Evolutionary conservation across 345 rosid species (phyloP), one percentile per base, ranked within the genome.

Genomic region (Pistacia integerrima): DNA sequence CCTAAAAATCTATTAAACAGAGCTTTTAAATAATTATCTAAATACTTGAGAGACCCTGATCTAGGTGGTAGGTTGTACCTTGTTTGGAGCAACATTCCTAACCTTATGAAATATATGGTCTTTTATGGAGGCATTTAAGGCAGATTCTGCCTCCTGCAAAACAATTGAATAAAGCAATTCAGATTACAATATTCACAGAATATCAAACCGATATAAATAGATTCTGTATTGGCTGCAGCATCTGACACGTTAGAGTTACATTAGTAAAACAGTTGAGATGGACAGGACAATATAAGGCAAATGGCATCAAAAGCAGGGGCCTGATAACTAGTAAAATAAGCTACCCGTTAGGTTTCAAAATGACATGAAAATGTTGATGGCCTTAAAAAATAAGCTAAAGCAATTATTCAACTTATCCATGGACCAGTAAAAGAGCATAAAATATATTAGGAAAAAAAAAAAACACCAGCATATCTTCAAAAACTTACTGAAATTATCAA

Each of bases 81-180:
- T 96, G 85, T 93, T 93, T 12, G 99, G 99, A 77, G 99, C 99
- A 74, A 96, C 99, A 75, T 96, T 98, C 88, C 99, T 87, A 60
- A 96, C 98, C 85, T 88, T 85, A 68, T 92, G 98, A 81, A 96
- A 89, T 52, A 84, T 61, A 0, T 88, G 90, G 51, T 89, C 91
- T 68, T 80, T 83, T 69, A 96, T 87, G 35, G 55, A 41, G 64
- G 92, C 91, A 80, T 80, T 82, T 73, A 93, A 80, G 49, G 93
- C 91, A 71, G 86, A 73, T 77, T 91, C 91, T 64, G 97, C 99
- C 82, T 75, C 90, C 99, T 96, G 89, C 51, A 82, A 20, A 79
- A 62, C 17, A 44, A 56, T 25, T 30, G 18, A 69, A 68, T 41
- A 73, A 77, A 69, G 69, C 52, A 44, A 59, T 7, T n/a, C 22